Evolutionary conservation across 2,329 filamentous ascomycete genomes (phyloP).

Genomic region (Pseudocercospora cruenta): DNA sequence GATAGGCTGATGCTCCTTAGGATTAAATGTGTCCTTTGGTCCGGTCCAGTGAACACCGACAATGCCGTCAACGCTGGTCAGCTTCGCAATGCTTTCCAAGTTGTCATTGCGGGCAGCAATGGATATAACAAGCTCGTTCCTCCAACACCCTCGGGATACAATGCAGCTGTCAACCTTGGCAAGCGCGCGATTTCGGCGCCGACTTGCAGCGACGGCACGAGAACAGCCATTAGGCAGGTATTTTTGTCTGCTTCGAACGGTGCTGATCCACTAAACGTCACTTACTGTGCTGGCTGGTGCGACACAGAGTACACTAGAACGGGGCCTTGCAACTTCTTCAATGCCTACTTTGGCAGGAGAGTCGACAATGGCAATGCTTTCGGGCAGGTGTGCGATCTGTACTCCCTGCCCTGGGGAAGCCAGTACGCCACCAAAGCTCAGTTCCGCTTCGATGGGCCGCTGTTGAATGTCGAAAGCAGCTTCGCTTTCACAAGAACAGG

Average conservation of each 20-base stretch:
- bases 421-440: neutral
- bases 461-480: neutral
- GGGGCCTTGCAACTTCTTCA: neutral
- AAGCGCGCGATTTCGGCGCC: slow-evolving; percentile 35
- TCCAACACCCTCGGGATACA: slow-evolving; percentile 19
- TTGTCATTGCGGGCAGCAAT: slow-evolving; percentile 21
- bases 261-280: neutral
- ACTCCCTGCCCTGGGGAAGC: neutral
- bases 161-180: slow-evolving; percentile 21
- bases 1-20: neutral
- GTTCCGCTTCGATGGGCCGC: neutral
- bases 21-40: slow-evolving; percentile 40
- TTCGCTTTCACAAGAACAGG: neutral
- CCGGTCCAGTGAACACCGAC: slow-evolving; percentile 28
- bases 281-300: neutral
- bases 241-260: neutral
- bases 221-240: slow-evolving; percentile 31
- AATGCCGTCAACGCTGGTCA: slow-evolving; percentile 36
- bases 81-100: slow-evolving; percentile 24
- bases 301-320: neutral
- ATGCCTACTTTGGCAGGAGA: neutral
- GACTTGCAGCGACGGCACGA: slow-evolving; percentile 30
- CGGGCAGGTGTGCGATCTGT: neutral
- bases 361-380: neutral
- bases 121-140: slow-evolving; percentile 18